phyloP scores from a whole-genome alignment of 345 rosid genomes.

The Eutrema yunnanense region DNA sequence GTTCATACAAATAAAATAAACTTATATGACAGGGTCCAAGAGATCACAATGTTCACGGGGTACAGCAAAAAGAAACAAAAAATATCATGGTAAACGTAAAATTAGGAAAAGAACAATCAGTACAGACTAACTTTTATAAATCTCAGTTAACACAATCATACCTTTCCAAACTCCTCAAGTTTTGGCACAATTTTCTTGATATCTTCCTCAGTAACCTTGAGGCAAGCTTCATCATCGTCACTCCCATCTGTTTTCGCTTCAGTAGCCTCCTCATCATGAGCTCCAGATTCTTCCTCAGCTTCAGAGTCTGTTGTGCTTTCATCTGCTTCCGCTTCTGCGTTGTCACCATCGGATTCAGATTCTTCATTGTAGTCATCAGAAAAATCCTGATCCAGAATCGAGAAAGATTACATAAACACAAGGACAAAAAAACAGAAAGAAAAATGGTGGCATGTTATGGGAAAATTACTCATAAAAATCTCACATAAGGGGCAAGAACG shows the following conservation, averaged over 20 bases:
- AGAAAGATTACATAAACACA: neutral
- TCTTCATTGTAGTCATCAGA: slow-evolving; percentile 67
- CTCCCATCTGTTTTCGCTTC: slow-evolving; percentile 69
- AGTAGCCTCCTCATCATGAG: slow-evolving; percentile 59
- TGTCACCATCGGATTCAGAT: slow-evolving; percentile 62
- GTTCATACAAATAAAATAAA: neutral
- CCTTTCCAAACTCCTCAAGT: slow-evolving; percentile 79
- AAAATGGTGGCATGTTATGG: neutral
- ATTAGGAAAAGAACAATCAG: neutral
- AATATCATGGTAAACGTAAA: neutral
- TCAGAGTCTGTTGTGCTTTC: slow-evolving; percentile 80
- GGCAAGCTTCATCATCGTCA: slow-evolving; percentile 61
- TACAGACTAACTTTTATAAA: neutral
- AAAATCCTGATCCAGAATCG: slow-evolving; percentile 54
- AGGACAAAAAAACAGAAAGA: neutral
- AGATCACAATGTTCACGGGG: neutral
- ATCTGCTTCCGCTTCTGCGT: slow-evolving; percentile 44
- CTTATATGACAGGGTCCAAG: neutral
- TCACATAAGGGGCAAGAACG: slow-evolving; percentile 91
- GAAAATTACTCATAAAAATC: slow-evolving; percentile 31
- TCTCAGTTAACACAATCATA: slow-evolving; percentile 21
- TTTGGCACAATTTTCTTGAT: slow-evolving; percentile 70
- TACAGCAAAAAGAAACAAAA: neutral
- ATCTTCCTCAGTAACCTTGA: slow-evolving; percentile 72
- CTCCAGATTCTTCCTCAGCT: slow-evolving; percentile 75